Percentiles rank a stretch among this genome's conserved stretches.
phyloP scores from a whole-genome alignment of 441 rosid genomes.

The Bruguiera hainesii region DNA sequence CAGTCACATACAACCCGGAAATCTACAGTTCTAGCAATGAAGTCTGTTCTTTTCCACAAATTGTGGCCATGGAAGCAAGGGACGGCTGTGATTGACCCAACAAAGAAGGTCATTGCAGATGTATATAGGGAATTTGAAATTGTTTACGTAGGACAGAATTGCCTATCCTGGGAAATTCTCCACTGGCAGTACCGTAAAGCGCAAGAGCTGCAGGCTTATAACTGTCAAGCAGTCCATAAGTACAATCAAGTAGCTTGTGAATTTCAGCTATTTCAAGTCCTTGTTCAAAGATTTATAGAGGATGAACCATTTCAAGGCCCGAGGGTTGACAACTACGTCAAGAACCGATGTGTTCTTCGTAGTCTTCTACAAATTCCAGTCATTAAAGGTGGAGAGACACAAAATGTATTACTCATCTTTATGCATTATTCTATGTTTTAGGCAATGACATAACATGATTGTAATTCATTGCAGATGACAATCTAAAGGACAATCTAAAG shows the following conservation, averaged over 20 bases:
- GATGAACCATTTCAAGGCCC: slow-evolving; percentile 66
- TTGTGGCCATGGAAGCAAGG: slow-evolving; percentile 42
- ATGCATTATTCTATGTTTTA: neutral
- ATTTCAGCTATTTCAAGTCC: slow-evolving; percentile 68
- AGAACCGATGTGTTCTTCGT: slow-evolving; percentile 48
- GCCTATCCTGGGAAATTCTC: slow-evolving; percentile 83
- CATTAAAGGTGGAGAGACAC: slow-evolving; percentile 46
- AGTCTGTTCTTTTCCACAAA: slow-evolving; percentile 34
- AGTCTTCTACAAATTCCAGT: slow-evolving; percentile 67
- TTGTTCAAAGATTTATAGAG: slow-evolving; percentile 62
- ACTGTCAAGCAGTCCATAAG: slow-evolving; percentile 22
- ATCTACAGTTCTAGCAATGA: slow-evolving; percentile 20
- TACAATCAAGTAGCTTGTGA: slow-evolving; percentile 67
- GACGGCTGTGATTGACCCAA: slow-evolving; percentile 33
- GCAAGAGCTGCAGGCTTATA: slow-evolving; percentile 38
- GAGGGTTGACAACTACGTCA: slow-evolving; percentile 54
- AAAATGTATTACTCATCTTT: neutral
- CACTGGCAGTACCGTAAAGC: slow-evolving; percentile 62
- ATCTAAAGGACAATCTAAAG: slow-evolving; percentile 42
- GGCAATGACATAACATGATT: neutral
- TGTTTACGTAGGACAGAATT: slow-evolving; percentile 69
- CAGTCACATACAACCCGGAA: slow-evolving; percentile 18
- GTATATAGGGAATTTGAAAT: slow-evolving; percentile 48
- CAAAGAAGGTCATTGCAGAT: slow-evolving; percentile 38
- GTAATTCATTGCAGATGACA: slow-evolving; percentile 45